phyloP scores from a whole-genome alignment of 805 yeast genomes.

The Yueomyces sinensis region DNA sequence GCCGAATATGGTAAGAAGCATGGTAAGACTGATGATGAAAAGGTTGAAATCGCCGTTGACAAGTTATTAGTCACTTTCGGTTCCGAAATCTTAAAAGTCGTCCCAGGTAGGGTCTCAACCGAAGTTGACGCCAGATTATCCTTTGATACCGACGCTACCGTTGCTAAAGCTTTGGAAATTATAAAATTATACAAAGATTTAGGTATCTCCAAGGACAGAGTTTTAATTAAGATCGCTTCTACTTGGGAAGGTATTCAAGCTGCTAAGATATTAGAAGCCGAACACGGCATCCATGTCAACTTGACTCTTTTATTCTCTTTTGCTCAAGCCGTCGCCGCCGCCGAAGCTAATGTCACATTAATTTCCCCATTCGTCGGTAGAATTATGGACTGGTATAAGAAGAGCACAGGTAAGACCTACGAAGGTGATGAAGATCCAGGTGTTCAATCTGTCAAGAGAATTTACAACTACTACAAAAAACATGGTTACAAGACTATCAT shows the following conservation, averaged over 20 bases:
- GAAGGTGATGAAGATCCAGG: constrained; percentile 80
- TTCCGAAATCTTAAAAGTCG: constrained; percentile 78
- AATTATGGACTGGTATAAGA: constrained; percentile 97
- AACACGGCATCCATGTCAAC: constrained; percentile 88
- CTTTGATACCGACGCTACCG: constrained; percentile 86
- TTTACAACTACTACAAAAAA: constrained; percentile 97
- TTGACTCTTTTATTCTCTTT: constrained; percentile 90
- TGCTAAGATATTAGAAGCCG: constrained; percentile 84
- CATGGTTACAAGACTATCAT: constrained; percentile 92
- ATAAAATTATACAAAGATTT: constrained; percentile 72
- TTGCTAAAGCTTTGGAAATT: constrained; percentile 85
- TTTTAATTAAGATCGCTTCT: constrained; percentile 91
- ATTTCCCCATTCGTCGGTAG: constrained; percentile 99
- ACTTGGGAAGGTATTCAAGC: constrained; percentile 99
- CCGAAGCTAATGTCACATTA: constrained; percentile 91
- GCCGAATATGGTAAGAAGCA: constrained; percentile 68
- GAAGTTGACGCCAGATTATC: constrained; percentile 99
- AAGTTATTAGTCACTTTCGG: constrained; percentile 93
- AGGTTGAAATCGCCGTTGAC: constrained; percentile 79
- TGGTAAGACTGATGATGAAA: constrained; percentile 38
- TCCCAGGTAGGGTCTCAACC: constrained; percentile 98
- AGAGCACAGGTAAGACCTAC: constrained; percentile 80
- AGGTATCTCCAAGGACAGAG: constrained; percentile 82
- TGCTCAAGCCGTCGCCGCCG: constrained; percentile 97
- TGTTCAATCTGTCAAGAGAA: constrained; percentile 75